phyloP scores from a whole-genome alignment of 2,329 filamentous ascomycete species.

The Anisogramma anomala region DNA sequence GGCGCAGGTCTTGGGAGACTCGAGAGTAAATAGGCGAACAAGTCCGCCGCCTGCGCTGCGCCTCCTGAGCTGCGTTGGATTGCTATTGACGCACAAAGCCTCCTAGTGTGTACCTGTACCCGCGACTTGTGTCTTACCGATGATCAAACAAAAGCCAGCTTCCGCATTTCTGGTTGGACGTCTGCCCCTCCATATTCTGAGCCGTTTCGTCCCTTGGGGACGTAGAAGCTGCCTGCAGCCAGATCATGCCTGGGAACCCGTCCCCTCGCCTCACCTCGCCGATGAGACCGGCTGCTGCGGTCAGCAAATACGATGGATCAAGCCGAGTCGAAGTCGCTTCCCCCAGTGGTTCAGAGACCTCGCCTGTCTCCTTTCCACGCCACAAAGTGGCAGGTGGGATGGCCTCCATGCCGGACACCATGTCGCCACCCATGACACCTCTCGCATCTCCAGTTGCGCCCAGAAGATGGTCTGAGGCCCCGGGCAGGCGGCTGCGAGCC shows the following conservation, averaged over 20 bases:
- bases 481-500: not conserved
- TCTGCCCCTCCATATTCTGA: not conserved
- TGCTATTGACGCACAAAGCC: too few relatives aligned
- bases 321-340: not conserved
- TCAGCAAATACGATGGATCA: not conserved
- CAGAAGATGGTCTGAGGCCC: conserved; percentile 1
- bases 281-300: not conserved
- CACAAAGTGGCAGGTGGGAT: not conserved
- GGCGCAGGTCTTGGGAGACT: too few relatives aligned
- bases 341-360: not conserved
- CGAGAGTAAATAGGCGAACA: too few relatives aligned
- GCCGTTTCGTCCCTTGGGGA: not conserved
- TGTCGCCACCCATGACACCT: conserved; percentile 4
- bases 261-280: not conserved
- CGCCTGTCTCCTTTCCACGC: not conserved
- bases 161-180: too few relatives aligned
- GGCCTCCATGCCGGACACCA: not conserved
- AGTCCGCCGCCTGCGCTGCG: too few relatives aligned
- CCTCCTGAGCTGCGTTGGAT: too few relatives aligned
- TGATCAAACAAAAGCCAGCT: too few relatives aligned
- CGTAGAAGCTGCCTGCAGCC: not conserved
- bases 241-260: not conserved
- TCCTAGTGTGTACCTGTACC: too few relatives aligned
- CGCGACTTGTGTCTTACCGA: too few relatives aligned
- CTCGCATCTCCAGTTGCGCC: not conserved